Percentiles rank a stretch among this genome's conserved stretches.
phyloP scores from a whole-genome alignment of 2,329 filamentous ascomycete genomes.

The Penicillium italicum region DNA sequence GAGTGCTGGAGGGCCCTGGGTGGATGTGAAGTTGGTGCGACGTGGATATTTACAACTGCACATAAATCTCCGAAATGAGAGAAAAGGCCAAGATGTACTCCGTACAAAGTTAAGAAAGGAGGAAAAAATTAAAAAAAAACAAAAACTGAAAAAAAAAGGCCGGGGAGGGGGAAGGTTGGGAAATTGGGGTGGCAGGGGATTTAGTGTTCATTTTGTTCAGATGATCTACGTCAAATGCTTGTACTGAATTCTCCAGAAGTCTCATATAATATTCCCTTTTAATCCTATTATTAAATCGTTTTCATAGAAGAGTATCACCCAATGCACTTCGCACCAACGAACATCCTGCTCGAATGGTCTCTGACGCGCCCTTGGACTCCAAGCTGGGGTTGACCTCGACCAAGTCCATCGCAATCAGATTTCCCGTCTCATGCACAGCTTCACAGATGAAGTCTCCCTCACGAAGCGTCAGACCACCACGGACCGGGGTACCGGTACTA shows the following conservation, averaged over 20 bases:
- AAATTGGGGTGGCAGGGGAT: conserved; percentile 32
- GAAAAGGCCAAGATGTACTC: background rate
- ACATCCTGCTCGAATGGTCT: conserved; percentile 87
- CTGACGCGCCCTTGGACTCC: conserved; percentile 66
- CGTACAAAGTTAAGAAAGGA: background rate
- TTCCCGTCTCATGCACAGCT: conserved; percentile 74
- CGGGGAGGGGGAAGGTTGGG: conserved; percentile 13
- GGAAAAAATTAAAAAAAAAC: background rate
- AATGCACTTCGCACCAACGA: conserved; percentile 87
- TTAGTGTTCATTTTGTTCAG: conserved; percentile 4
- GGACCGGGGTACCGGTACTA: conserved; percentile 89
- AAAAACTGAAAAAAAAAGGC: conserved; percentile 8
- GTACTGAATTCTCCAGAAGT: background rate
- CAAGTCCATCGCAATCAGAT: conserved; percentile 73
- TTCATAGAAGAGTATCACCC: conserved; percentile 80
- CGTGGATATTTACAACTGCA: conserved; percentile 6
- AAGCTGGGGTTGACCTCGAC: conserved; percentile 78
- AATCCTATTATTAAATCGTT: background rate
- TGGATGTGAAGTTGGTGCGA: background rate
- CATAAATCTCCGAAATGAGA: background rate
- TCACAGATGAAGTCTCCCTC: conserved; percentile 98
- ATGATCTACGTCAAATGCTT: background rate
- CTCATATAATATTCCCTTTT: background rate
- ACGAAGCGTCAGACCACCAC: conserved; percentile 85
- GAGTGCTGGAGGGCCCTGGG: conserved; percentile 4